Base-by-base conservation (phyloP, 1,284 basidiomycete genomes). In the Wallemia mellicola region DNA sequence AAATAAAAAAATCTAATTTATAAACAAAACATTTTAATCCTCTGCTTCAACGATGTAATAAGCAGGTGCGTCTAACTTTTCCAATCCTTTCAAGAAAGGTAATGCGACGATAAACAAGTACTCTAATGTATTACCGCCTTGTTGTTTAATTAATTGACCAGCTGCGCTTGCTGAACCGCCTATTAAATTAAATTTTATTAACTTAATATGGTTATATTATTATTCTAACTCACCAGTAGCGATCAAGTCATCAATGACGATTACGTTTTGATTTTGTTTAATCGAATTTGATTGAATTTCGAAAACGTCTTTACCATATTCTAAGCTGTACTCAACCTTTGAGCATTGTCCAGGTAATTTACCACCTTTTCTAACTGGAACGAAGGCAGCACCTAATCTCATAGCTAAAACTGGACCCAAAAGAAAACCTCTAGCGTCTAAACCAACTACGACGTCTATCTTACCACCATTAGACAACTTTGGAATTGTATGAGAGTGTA, bases 391-490 rank as follows among this genome's bases (percentile, higher is more conserved):
- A 25, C 87, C 87, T 32, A 99, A 74, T 60, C 92, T 76, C 66
- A 88, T 73, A 11, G 94, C 94, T 66, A 99, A 79, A 64, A 87
- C 77, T 2, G 94, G 94, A 0, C 91, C 94, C 19, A 99, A 73
- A 59, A 99, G 77, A 75, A 99, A 99, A 7, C 94, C 94, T 61
- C 94, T 78, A 22, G 92, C 92, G 70, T 99, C 94, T 54, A 98
- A 77, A 32, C 88, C 94, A 60, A 99, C 88, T 62, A 99, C 78
- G 59, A 86, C 85, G 71, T 98, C 92, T 64, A 98, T 81, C 71
- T 83, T 86, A 65, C 77, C 77, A 59, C 70, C 71, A 3, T 77
- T 72, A 32, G 66, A 60, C 27, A 70, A 63, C 25, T 71, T 72
- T 14, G 78, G 76, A 63, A 88, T 74, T 22, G 82, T 85, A 59